Evolutionary conservation across 2,329 filamentous ascomycete genomes (phyloP), one percentile per base, ranked within the genome.

Genomic region (Pyrenophora seminiperda): DNA sequence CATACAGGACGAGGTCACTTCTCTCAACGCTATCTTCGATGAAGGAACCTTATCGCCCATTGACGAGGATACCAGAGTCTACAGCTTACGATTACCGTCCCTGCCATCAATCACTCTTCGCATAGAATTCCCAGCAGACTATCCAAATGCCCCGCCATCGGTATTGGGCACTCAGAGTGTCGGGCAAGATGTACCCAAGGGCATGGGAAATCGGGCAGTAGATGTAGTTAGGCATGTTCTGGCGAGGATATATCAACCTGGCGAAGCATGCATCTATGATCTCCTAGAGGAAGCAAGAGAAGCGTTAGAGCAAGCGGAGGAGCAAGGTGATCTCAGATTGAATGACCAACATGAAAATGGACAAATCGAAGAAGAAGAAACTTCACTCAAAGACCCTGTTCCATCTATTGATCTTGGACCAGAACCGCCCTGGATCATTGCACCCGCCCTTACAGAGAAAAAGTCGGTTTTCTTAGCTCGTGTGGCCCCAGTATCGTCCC

Each of bases 391-490:
- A 5, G 29, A 41, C 17, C 42, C 54, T 24, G 49, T 54, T 22
- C 49, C 51, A 15, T 54, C 32, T 15, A 37, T 57, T 41, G 62
- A 71, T 47, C 47, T 70, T 29, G 69, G 70, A 10, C 66, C 72
- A 19, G 77, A 81, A 18, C 83, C 83, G 2, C 73, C 76, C 0
- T 99, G 94, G 94, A 79, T 80, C 1, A 59, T 92, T 1, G 95
- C 91, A 0, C 85, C 89, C 4, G 80, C 85, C 0, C 75, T 94
- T 5, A 81, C 84, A 1, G 92, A 96, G 73, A 87, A 90, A 69
- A 96, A 91, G 68, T 97, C 91, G 0, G 85, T 90, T 1, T 99
- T 99, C 69, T 65, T 97, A 36, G 94, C 89, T 1, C 86, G 91
- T 29, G 87, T 84, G 29, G 88, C 89, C 0, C 75, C 74, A 2